Evolutionary conservation across 2,329 filamentous ascomycete genomes (phyloP).

Genomic region (Chaetomium sp.): DNA sequence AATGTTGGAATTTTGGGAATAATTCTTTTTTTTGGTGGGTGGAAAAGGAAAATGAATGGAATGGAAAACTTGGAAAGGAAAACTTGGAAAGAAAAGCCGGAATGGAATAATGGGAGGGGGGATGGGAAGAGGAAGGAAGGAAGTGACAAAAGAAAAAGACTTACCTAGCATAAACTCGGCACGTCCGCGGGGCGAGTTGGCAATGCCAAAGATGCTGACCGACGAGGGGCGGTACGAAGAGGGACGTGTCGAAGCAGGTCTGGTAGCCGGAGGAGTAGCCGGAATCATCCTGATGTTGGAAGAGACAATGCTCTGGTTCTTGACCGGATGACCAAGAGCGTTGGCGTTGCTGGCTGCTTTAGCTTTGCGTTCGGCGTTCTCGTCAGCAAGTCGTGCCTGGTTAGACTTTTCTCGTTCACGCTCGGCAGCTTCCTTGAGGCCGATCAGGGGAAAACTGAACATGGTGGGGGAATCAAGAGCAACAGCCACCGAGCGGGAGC

Average conservation of each 20-base stretch:
- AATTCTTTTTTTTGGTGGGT: too few species aligned
- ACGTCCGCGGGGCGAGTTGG: not conserved
- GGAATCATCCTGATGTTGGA: slow-evolving; percentile 16
- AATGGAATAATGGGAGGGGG: too few species aligned
- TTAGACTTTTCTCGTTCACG: slow-evolving; percentile 13
- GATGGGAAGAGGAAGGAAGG: too few species aligned
- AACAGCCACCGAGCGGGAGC: not conserved
- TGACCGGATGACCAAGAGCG: not conserved
- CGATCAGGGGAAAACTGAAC: slow-evolving; percentile 29
- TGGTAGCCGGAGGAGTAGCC: slow-evolving; percentile 10
- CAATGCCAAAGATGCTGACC: slow-evolving; percentile 5
- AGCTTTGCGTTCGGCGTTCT: too few species aligned
- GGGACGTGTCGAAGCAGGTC: too few species aligned
- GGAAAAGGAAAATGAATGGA: too few species aligned
- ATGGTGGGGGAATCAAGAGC: slow-evolving; percentile 18
- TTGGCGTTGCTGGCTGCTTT: too few species aligned
- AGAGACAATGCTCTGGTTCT: slow-evolving; percentile 16
- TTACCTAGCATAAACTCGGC: slow-evolving; percentile 4
- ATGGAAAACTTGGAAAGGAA: too few species aligned
- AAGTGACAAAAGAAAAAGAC: not conserved
- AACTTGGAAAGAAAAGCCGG: too few species aligned
- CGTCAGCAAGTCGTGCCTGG: too few species aligned
- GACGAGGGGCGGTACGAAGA: slow-evolving; percentile 6
- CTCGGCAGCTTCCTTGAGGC: slow-evolving; percentile 28
- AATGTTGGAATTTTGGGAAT: too few species aligned